Evolutionary conservation across 441 rosid genomes (phyloP), one percentile per base, ranked within the genome.

Genomic region (Jatropha podagrica): DNA sequence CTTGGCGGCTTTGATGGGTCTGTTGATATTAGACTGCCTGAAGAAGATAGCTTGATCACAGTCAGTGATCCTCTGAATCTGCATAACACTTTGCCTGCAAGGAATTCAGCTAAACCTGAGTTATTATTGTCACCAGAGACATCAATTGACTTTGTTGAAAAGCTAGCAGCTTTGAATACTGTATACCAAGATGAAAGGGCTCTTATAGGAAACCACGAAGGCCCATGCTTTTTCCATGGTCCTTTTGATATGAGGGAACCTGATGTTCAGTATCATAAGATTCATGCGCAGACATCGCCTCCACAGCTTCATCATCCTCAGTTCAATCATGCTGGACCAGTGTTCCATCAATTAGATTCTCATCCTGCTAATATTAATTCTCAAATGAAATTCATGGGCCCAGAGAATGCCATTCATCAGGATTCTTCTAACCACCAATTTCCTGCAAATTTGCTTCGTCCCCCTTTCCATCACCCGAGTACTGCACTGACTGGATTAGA

Each of bases 401-500:
- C 83, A 52, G 96, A 84, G 78, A 84, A 85, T 76, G 74, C 78
- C 37, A 77, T 84, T 71, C 91, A 81, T 79, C 96, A 79, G 26
- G 94, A 90, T 73, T 67, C 81, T 73, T 82, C 85, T 69, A 86
- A 80, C 81, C 90, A 86, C 77, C 96, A 81, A 75, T 90, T 86
- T 81, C 86, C 90, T 69, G 81, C 83, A 69, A 87, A 82, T 75
- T 80, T 93, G 87, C 84, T 81, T 71, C 92, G 76, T 10, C 96
- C 95, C 49, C 86, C 93, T 73, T 87, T 90, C 79, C 92, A 85
- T 77, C 94, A 88, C 69, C 82, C 86, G 40, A 78, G 70, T 70
- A 59, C 79, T 74, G 91, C 89, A 70, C 71, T 75, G 59, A 41
- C 89, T 65, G 90, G 92, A 71, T 91, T 90, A 81, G 96, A 94